A percentile compares a stretch with the other conserved stretches of the same genome.
phyloP scores from a whole-genome alignment of 2,329 filamentous ascomycete genomes.

The Xylaria sp. region DNA sequence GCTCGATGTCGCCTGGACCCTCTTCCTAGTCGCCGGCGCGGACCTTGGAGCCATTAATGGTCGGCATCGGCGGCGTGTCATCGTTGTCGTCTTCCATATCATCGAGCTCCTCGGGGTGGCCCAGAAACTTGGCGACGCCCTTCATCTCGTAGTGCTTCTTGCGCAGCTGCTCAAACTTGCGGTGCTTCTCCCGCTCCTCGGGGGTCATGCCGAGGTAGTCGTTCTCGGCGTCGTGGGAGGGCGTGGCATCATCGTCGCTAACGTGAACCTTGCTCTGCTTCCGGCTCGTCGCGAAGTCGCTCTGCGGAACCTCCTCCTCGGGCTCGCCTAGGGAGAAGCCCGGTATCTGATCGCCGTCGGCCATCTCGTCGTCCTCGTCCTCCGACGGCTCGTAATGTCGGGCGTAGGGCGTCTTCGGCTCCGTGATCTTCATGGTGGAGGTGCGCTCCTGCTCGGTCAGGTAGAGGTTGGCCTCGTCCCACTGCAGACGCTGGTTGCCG shows the following conservation, averaged over 20 bases:
- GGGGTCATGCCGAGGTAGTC: conserved; percentile 59
- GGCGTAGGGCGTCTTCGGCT: conserved; percentile 97
- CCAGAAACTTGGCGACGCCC: conserved; percentile 86
- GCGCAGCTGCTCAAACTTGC: conserved; percentile 85
- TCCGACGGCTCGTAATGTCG: conserved; percentile 89
- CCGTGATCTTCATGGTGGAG: conserved; percentile 97
- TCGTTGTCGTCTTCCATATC: conserved; percentile 62
- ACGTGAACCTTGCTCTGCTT: conserved; percentile 77
- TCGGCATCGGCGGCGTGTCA: conserved; percentile 43
- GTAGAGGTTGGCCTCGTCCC: conserved; percentile 98
- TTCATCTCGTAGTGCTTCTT: conserved; percentile 99
- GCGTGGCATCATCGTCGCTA: conserved; percentile 60
- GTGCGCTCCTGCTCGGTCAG: conserved; percentile 95
- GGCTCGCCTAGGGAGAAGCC: conserved; percentile 91
- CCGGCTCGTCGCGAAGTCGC: conserved; percentile 44
- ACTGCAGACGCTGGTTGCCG: conserved; percentile 81
- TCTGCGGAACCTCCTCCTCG: conserved; percentile 70
- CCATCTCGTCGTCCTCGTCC: conserved; percentile 77
- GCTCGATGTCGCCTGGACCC: not conserved
- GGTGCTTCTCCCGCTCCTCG: conserved; percentile 90
- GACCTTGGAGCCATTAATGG: conserved; percentile 37
- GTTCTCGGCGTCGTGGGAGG: conserved; percentile 65
- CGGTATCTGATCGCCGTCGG: conserved; percentile 70
- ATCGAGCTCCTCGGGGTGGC: conserved; percentile 71
- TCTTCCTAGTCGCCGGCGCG: conserved; percentile 34